These are phyloP conservation scores for Hypoxylon sp. DNA, from an alignment of 2,329 filamentous ascomycete species.

Conservation along the genomic window DNA sequence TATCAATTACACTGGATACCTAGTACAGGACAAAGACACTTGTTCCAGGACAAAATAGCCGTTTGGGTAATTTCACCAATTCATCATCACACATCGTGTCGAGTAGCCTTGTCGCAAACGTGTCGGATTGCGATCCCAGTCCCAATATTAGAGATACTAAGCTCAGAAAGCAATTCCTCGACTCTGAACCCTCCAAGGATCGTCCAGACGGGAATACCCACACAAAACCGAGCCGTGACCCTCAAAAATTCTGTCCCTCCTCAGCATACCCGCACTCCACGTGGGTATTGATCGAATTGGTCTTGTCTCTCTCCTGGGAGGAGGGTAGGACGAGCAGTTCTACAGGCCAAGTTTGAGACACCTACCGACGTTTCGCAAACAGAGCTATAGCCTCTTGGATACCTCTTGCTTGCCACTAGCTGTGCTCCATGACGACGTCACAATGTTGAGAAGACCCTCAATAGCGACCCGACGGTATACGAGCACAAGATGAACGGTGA, in stretches of 20 bases:
- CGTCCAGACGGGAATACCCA: conserved; percentile 21
- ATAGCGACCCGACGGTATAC: conserved; percentile 54
- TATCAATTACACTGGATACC: conserved; percentile 13
- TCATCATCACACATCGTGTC: conserved; percentile 17
- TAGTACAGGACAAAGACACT: conserved; percentile 7
- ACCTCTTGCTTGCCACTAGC: conserved; percentile 26
- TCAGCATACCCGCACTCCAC: conserved; percentile 7
- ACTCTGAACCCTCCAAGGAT: conserved; percentile 30
- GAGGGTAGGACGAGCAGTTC: conserved; percentile 37
- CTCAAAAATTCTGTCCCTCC: conserved; percentile 11
- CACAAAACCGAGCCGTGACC: conserved; percentile 27
- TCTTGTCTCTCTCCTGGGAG: conserved; percentile 11
- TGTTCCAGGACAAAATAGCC: conserved; percentile 14
- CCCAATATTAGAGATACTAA: conserved; percentile 33
- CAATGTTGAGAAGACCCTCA: conserved; percentile 53
- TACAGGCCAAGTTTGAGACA: conserved; percentile 38
- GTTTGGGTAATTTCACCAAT: conserved; percentile 12
- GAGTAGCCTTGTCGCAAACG: conserved; percentile 24
- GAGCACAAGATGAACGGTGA: conserved; percentile 69
- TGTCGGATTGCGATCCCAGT: conserved; percentile 28
- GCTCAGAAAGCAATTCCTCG: conserved; percentile 17
- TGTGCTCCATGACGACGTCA: conserved; percentile 54
- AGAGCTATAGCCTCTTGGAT: conserved; percentile 25
- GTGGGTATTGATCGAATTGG: conserved; percentile 21
- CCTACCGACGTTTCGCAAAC: conserved; percentile 37